Evolutionary conservation across 805 yeast genomes (phyloP), one percentile per base, ranked within the genome.

Genomic region (Lipomyces starkeyi): DNA sequence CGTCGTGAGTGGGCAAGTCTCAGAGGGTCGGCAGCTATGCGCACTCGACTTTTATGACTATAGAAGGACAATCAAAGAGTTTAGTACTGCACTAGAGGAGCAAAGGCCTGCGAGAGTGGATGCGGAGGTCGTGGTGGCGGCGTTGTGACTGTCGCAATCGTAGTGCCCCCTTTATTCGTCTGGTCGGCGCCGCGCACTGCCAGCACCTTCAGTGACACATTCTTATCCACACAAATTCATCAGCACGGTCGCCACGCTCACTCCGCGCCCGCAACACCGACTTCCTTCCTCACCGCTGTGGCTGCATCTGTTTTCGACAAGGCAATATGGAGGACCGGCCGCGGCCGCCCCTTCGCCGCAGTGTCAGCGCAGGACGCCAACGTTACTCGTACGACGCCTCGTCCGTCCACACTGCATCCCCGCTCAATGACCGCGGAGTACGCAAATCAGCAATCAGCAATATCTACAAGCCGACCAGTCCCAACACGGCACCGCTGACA

Each of bases 301-400:
- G 6, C 29, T 57, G 37, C 47, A 13, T n/a, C n/a, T 54, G 5
- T 9, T 59, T 22, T 53, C 35, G 40, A 37, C 40, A 37, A 37
- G 40, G 17, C 40, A 3, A 25, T 9, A 62, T 62, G 64, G 64
- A 62, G 17, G 60, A 57, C 56, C 64, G 62, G 43, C 49, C 49
- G 63, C 9, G 59, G 43, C 57, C 62, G 6, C n/a, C 59, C 2
- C 22, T 52, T 22, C 61, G 43, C 22, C 58, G 60, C 58, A 61
- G 64, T 25, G 27, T 40, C 54, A 55, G 62, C 61, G 14, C 47
- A 35, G 55, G 37, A 22, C 59, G 49, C 49, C 47, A 6, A 0
- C 22, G 22, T 43, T 3, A 2, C 3, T 13, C 34, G 4, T 25
- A 25, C 35, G 20, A 32, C 34, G 35, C 56, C 43, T 17, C 62